phyloP scores from a whole-genome alignment of 495 filamentous ascomycete genomes.

The Lasiosphaeria hispida region DNA sequence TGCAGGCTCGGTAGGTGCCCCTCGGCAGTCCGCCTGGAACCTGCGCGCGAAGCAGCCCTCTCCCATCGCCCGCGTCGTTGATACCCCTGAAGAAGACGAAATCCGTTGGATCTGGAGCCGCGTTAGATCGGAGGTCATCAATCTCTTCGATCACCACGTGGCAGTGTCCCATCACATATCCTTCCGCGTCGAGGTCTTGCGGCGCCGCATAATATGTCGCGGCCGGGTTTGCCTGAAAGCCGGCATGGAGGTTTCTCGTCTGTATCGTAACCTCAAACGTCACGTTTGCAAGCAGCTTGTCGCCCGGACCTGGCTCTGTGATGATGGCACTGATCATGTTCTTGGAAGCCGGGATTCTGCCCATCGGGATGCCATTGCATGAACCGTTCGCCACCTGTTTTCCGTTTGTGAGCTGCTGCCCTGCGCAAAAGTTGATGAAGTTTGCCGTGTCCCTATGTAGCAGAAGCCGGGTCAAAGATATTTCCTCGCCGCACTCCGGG shows the following conservation, averaged over 20 bases:
- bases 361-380: constrained; percentile 58
- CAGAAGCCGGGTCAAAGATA: neutral
- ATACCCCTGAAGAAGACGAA: constrained; percentile 27
- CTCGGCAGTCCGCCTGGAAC: constrained; percentile 21
- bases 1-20: constrained; percentile 26
- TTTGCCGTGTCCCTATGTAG: constrained; percentile 32
- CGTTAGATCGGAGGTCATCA: constrained; percentile 34
- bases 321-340: constrained; percentile 62
- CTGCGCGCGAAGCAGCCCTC: constrained; percentile 20
- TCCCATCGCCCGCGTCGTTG: constrained; percentile 22
- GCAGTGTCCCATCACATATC: constrained; percentile 54
- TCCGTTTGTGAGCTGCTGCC: constrained; percentile 53
- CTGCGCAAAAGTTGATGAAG: constrained; percentile 53
- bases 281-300: constrained; percentile 38
- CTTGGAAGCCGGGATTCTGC: constrained; percentile 53
- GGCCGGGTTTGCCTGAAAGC: constrained; percentile 53
- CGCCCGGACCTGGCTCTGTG: constrained; percentile 40
- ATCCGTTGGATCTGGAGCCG: constrained; percentile 37
- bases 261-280: constrained; percentile 55
- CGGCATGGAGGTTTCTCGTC: constrained; percentile 52
- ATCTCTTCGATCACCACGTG: constrained; percentile 59
- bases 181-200: constrained; percentile 45
- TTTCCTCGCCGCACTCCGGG: neutral
- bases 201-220: constrained; percentile 58
- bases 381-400: constrained; percentile 47